Evolutionary conservation across 2,329 filamentous ascomycete genomes (phyloP).

Genomic region (Penicillium crustosum): DNA sequence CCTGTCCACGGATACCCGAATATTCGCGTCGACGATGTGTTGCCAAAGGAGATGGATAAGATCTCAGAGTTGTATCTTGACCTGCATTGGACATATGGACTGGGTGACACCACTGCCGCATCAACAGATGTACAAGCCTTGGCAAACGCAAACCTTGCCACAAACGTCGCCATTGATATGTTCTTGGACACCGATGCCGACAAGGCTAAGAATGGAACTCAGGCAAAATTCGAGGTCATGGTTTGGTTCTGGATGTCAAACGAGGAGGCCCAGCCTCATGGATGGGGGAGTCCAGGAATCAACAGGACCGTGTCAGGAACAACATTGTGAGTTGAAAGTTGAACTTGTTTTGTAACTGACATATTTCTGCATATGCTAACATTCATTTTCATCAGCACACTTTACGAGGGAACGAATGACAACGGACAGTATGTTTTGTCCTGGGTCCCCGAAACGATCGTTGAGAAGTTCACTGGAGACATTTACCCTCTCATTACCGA

Average conservation of each 20-base stretch:
- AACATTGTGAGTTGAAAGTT: conserved; percentile 19
- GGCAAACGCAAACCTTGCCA: conserved; percentile 43
- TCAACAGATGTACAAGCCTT: conserved; percentile 41
- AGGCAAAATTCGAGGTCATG: conserved; percentile 55
- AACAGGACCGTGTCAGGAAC: conserved; percentile 44
- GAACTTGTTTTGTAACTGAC: neutral
- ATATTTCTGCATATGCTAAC: conserved; percentile 2
- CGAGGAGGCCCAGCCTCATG: conserved; percentile 50
- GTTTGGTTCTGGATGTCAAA: conserved; percentile 56
- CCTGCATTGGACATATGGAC: conserved; percentile 53
- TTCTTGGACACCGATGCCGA: conserved; percentile 53
- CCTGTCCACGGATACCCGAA: conserved; percentile 59
- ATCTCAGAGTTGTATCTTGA: conserved; percentile 47
- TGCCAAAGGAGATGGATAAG: conserved; percentile 46
- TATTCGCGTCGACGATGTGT: conserved; percentile 48
- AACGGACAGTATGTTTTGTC: conserved; percentile 51
- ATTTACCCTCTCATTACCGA: conserved; percentile 48
- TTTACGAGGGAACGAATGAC: conserved; percentile 37
- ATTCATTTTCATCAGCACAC: conserved; percentile 8
- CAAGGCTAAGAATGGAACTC: conserved; percentile 41
- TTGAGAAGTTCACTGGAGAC: conserved; percentile 50
- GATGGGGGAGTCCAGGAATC: conserved; percentile 38
- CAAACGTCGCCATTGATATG: conserved; percentile 61
- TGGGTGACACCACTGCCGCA: conserved; percentile 44
- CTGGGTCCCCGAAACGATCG: conserved; percentile 45